Evolutionary conservation across 2,329 filamentous ascomycete genomes (phyloP), one percentile per base, ranked within the genome.

Genomic region (Penicillium sp.): DNA sequence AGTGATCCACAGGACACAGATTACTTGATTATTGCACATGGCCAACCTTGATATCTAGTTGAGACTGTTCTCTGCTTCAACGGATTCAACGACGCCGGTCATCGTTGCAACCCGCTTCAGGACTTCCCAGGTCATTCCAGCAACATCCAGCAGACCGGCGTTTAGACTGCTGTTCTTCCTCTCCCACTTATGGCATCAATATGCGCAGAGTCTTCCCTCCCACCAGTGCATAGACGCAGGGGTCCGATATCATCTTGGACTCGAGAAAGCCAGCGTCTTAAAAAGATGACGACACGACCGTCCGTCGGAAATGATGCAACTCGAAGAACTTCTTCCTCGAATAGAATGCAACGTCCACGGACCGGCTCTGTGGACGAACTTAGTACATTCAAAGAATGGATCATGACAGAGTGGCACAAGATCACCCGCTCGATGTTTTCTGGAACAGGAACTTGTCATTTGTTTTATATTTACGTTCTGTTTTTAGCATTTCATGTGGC

Each of bases 401-500:
- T 12, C 3, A 33, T n/a, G 20, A 23, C 20, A 3, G 29, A 13
- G 12, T 3, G 28, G 10, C 8, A 31, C 28, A 10, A 31, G 9
- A 33, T 23, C 20, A 23, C 20, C 20, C 20, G 15, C 32, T 35
- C 15, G 33, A 20, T 20, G 3, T 23, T 4, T 15, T n/a, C 33
- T 20, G 9, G 38, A 15, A 42, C 40, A 42, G 46, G 47, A 41
- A 42, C 31, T 40, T 44, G 20, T 42, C 46, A 47, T 49, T 23
- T 35, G 33, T 24, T 42, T 18, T 31, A 13, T 20, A 31, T 15
- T 6, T 23, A n/a, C 15, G 18, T 24, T 45, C 27, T 24, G 20
- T 35, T 18, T 50, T 50, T 45, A 44, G 39, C 33, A 42, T 43
- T 41, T 41, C 10, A 32, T 40, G 52, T 44, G 52, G 52, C 52